Base-by-base conservation (phyloP, 139 green algal species). In the Coccomyxa sp. region DNA sequence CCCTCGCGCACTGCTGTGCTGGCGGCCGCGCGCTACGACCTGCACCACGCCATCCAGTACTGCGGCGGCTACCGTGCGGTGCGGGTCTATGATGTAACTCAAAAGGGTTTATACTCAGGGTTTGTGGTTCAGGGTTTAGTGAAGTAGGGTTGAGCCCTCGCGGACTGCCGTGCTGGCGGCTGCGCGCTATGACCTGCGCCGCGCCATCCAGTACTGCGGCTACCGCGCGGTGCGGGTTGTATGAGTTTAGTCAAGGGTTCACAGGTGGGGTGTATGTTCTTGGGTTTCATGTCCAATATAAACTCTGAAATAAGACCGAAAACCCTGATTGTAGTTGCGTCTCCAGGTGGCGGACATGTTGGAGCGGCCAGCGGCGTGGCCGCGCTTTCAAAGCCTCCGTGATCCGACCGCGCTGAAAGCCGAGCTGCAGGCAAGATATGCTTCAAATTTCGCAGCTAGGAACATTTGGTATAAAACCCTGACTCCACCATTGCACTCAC, bases 161-260 rank as follows among this genome's bases (percentile, higher is more conserved):
- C 59, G 85, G 15, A 74, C 58, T 21, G 79, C 79, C 16, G 38
- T 90, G 0, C 30, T 85, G 59, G 85, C 66, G 21, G 87, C 87
- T 18, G 82, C 82, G 23, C 81, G 87, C 30, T 90, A 86, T 45
- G 87, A 90, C 83, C 75, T 90, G 63, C 83, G 89, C 76, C 81
- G 87, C 17, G 87, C 82, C 68, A 89, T 90, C 80, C 32, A 83
- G 51, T 79, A 71, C 45, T 67, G 87, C 30, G 87, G 87, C 58
- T 90, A 89, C 83, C 63, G 60, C 0, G 76, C 67, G 27, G 76
- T 83, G 63, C 17, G 63, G 16, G 16, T 71, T 17, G n/a, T n/a
- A n/a, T n/a, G n/a, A n/a, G n/a, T n/a, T n/a, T n/a, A n/a, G n/a
- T n/a, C n/a, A n/a, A n/a, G n/a, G n/a, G n/a, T n/a, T n/a, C n/a